A percentile compares a stretch with the other conserved stretches of the same genome.
Evolutionary conservation across 2,329 filamentous ascomycete genomes (phyloP).

Genomic region (Akanthomyces dipterigenus): DNA sequence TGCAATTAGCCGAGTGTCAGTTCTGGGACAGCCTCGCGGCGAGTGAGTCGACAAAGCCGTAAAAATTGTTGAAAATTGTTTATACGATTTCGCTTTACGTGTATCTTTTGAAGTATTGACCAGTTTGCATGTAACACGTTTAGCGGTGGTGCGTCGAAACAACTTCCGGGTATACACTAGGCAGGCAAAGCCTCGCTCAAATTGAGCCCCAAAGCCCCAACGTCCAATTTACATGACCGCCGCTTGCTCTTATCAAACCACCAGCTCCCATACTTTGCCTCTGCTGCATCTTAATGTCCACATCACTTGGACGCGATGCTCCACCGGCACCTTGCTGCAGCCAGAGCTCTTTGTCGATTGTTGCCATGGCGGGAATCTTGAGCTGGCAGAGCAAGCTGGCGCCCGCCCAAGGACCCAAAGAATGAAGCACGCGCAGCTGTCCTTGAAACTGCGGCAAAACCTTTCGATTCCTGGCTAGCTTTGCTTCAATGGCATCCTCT

Average conservation of each 20-base stretch:
- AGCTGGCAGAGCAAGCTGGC: conserved; percentile 64
- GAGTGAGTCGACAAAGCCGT: neutral
- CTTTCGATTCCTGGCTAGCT: conserved; percentile 28
- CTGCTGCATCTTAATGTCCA: conserved; percentile 51
- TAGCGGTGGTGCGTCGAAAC: neutral
- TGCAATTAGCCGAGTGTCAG: conserved; percentile 25
- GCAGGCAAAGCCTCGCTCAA: conserved; percentile 18
- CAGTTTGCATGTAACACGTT: neutral
- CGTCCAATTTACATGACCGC: conserved; percentile 48
- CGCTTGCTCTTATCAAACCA: conserved; percentile 33
- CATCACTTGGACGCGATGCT: conserved; percentile 52
- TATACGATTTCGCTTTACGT: neutral
- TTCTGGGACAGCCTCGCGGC: neutral
- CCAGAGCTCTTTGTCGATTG: conserved; percentile 67
- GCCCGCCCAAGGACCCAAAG: conserved; percentile 67
- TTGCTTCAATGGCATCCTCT: conserved; percentile 30
- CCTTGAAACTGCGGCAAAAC: conserved; percentile 44
- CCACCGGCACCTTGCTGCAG: conserved; percentile 58
- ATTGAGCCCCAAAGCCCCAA: conserved; percentile 54
- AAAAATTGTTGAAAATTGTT: neutral
- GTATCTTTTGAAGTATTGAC: neutral
- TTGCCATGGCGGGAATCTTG: conserved; percentile 60
- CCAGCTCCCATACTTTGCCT: conserved; percentile 59
- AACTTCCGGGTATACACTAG: neutral
- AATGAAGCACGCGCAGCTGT: conserved; percentile 58